phyloP scores from a whole-genome alignment of 306 rosid species.

The Cicer cuneatum region DNA sequence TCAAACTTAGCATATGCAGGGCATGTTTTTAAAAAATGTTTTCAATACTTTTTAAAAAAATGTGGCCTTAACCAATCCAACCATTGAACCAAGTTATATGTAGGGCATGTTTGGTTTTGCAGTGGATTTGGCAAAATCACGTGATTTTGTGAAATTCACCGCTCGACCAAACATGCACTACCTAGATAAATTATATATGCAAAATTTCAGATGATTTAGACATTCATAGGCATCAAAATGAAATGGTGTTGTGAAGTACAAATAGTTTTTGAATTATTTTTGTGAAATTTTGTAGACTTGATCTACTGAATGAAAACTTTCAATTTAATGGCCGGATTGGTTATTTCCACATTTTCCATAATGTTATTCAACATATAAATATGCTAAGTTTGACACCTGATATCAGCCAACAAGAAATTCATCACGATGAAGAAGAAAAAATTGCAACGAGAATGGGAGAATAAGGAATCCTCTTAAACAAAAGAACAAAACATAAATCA shows the following conservation, averaged over 20 bases:
- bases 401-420: not conserved
- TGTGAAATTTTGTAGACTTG: slow-evolving; percentile 6
- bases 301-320: not conserved
- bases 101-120: too few species aligned
- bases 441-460: not conserved
- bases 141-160: too few species aligned
- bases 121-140: too few species aligned
- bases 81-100: not conserved
- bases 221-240: slow-evolving; percentile 8
- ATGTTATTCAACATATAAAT: not conserved
- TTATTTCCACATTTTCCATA: slow-evolving; percentile 4
- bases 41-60: not conserved
- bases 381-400: not conserved
- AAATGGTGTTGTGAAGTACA: not conserved
- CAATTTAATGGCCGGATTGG: not conserved
- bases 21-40: too few species aligned
- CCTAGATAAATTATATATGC: not conserved
- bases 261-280: not conserved
- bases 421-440: slow-evolving; percentile 29
- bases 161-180: not conserved
- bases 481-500: slow-evolving; percentile 22
- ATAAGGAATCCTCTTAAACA: slow-evolving; percentile 21
- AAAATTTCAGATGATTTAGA: not conserved
- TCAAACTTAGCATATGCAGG: not conserved
- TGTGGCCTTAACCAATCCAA: not conserved